phyloP scores from a whole-genome alignment of 1,284 basidiomycete genomes.

The Albatrellus sp. region DNA sequence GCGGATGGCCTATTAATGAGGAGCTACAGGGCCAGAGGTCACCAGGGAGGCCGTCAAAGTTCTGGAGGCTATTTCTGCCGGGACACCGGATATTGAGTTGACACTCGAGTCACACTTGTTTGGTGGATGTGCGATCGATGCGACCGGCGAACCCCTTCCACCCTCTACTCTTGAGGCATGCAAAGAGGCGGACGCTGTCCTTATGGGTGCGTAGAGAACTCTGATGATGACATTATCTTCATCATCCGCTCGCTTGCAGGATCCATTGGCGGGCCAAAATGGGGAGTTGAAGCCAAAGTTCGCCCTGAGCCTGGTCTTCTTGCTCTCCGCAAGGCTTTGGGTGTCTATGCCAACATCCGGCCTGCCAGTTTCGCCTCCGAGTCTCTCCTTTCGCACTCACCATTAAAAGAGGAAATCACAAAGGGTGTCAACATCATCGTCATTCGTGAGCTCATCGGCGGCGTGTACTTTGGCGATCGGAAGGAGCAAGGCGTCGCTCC shows the following conservation, averaged over 20 bases:
- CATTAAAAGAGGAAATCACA: slow-evolving; percentile 82
- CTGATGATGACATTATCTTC: not conserved
- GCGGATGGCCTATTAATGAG: slow-evolving; percentile 2
- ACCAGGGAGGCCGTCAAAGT: slow-evolving; percentile 83
- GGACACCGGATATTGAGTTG: slow-evolving; percentile 55
- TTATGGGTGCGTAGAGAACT: slow-evolving; percentile 56
- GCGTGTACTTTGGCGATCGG: slow-evolving; percentile 88
- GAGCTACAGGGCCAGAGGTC: slow-evolving; percentile 77
- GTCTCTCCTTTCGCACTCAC: slow-evolving; percentile 81
- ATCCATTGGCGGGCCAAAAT: slow-evolving; percentile 96
- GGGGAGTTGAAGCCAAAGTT: slow-evolving; percentile 85
- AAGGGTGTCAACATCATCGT: slow-evolving; percentile 88
- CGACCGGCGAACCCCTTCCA: slow-evolving; percentile 74
- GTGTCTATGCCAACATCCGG: slow-evolving; percentile 96
- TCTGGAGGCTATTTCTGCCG: slow-evolving; percentile 61
- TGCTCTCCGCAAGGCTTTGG: slow-evolving; percentile 84
- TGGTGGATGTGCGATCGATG: slow-evolving; percentile 91
- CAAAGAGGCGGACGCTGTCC: slow-evolving; percentile 80
- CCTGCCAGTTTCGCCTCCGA: slow-evolving; percentile 93
- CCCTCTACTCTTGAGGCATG: slow-evolving; percentile 79
- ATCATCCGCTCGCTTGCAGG: slow-evolving; percentile 32
- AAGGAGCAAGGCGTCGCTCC: slow-evolving; percentile 72
- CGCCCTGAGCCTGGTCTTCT: slow-evolving; percentile 95
- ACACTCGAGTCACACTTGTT: slow-evolving; percentile 74
- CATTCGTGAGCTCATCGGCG: slow-evolving; percentile 89